A percentile compares a stretch with the other conserved stretches of the same genome.
Conservation (phyloP, 1,139 yeast genomes). For the Debaryomycetaceae sp. region DNA sequence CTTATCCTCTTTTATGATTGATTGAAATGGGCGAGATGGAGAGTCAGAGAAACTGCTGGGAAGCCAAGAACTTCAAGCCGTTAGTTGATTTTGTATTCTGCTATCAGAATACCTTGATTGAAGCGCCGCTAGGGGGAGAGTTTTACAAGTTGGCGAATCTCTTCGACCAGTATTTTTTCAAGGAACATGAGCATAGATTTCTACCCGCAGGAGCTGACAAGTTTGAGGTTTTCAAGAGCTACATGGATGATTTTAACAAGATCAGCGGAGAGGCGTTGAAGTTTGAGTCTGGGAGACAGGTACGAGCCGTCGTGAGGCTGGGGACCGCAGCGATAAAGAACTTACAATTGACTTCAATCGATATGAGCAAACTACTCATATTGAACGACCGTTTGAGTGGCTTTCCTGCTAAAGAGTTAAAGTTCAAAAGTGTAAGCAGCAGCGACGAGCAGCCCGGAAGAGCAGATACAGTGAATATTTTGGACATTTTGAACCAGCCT, state of each 20-base stretch:
- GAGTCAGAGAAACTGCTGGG: neutral
- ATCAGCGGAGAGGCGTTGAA: constrained; percentile 21
- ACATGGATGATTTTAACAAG: constrained; percentile 19
- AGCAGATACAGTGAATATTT: constrained; percentile 6
- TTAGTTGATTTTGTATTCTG: constrained; percentile 14
- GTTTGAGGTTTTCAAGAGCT: neutral
- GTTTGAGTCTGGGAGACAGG: constrained; percentile 2
- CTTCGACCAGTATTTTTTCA: constrained; percentile 4
- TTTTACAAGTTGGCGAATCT: constrained; percentile 15
- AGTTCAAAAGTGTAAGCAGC: constrained; percentile 1
- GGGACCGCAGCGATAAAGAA: constrained; percentile 1
- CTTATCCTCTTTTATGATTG: too few relatives aligned
- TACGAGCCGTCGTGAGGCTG: neutral
- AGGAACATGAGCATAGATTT: neutral
- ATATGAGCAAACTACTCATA: constrained; percentile 14
- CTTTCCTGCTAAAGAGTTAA: constrained; percentile 2
- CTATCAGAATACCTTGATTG: constrained; percentile 9
- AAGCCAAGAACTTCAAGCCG: constrained; percentile 10
- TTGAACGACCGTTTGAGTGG: constrained; percentile 14
- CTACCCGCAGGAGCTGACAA: neutral
- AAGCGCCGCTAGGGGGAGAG: constrained; percentile 17
- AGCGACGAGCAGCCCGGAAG: constrained; percentile 4
- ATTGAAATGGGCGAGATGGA: neutral
- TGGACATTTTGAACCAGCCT: constrained; percentile 15
- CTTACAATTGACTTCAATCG: constrained; percentile 13